phyloP scores from a whole-genome alignment of 2,329 filamentous ascomycete species.

The Fusarium hainanense region DNA sequence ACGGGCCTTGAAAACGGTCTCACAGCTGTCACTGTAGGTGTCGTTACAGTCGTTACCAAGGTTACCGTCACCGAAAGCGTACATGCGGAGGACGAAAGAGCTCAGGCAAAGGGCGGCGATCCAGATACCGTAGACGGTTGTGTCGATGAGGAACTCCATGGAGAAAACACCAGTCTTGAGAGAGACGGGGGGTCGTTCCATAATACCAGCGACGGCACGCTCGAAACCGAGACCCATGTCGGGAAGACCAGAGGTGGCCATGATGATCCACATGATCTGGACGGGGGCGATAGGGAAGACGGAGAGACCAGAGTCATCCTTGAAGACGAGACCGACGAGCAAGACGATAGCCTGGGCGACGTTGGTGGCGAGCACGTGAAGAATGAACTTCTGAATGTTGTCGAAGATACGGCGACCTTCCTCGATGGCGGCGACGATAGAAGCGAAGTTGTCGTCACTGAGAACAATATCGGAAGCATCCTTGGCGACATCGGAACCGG shows the following conservation, averaged over 20 bases:
- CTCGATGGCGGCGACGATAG: slow-evolving; percentile 76
- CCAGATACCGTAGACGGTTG: slow-evolving; percentile 75
- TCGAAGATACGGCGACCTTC: slow-evolving; percentile 79
- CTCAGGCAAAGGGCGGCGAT: slow-evolving; percentile 72
- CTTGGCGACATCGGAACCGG: slow-evolving; percentile 73
- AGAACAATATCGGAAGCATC: slow-evolving; percentile 74
- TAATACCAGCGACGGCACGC: slow-evolving; percentile 74
- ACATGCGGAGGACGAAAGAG: slow-evolving; percentile 73
- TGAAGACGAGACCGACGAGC: slow-evolving; percentile 78
- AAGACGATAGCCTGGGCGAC: slow-evolving; percentile 77
- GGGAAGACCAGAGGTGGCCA: slow-evolving; percentile 79
- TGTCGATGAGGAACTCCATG: slow-evolving; percentile 72
- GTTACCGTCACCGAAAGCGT: slow-evolving; percentile 69
- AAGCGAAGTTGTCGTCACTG: slow-evolving; percentile 79
- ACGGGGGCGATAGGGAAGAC: slow-evolving; percentile 80
- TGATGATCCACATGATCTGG: slow-evolving; percentile 86
- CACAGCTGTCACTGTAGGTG: slow-evolving; percentile 63
- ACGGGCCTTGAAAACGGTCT: slow-evolving; percentile 75
- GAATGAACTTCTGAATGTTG: slow-evolving; percentile 80
- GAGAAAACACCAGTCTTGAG: slow-evolving; percentile 73
- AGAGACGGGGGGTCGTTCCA: slow-evolving; percentile 73
- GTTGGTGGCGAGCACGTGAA: slow-evolving; percentile 76
- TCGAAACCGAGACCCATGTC: slow-evolving; percentile 84
- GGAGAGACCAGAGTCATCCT: slow-evolving; percentile 71
- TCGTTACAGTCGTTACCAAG: slow-evolving; percentile 72